Conservation (phyloP, 805 yeast species). For the Sugiyamaella floridensis region DNA sequence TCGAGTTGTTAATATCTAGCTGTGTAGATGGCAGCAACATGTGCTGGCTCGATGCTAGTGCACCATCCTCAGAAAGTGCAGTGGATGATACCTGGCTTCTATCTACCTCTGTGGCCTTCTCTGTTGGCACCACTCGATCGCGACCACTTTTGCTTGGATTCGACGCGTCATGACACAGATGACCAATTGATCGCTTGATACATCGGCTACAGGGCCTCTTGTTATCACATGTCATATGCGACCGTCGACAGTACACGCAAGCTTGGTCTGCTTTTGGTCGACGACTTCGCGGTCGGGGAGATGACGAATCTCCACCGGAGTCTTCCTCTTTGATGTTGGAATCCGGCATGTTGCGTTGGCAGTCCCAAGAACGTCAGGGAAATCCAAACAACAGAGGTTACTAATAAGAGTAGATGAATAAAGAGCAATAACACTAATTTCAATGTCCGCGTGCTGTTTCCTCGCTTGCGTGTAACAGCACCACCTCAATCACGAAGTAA, state of each 20-base stretch:
- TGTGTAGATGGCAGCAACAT: slow-evolving; percentile 5
- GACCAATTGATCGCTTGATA: slow-evolving; percentile 79
- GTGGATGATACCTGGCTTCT: neutral
- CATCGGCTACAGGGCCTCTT: slow-evolving; percentile 75
- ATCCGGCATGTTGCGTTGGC: neutral
- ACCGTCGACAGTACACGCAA: slow-evolving; percentile 84
- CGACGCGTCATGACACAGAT: slow-evolving; percentile 74
- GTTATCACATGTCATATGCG: slow-evolving; percentile 86
- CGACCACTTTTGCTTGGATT: slow-evolving; percentile 4
- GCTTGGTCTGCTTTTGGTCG: slow-evolving; percentile 35
- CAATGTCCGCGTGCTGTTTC: too few relatives aligned
- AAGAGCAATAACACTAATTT: too few relatives aligned
- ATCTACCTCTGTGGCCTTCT: neutral
- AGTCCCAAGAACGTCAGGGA: neutral
- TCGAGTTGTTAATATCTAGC: slow-evolving; percentile 8
- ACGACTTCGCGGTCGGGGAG: neutral
- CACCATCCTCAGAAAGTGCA: neutral
- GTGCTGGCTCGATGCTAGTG: slow-evolving; percentile 7
- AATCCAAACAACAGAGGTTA: too few relatives aligned
- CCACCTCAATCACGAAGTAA: too few relatives aligned
- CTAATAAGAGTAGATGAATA: too few relatives aligned
- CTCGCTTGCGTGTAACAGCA: too few relatives aligned
- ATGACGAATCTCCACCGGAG: neutral
- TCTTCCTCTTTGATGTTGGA: neutral
- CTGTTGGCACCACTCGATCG: neutral